Evolutionary conservation across 345 rosid species (phyloP).

Genomic region (Lumnitzera racemosa): DNA sequence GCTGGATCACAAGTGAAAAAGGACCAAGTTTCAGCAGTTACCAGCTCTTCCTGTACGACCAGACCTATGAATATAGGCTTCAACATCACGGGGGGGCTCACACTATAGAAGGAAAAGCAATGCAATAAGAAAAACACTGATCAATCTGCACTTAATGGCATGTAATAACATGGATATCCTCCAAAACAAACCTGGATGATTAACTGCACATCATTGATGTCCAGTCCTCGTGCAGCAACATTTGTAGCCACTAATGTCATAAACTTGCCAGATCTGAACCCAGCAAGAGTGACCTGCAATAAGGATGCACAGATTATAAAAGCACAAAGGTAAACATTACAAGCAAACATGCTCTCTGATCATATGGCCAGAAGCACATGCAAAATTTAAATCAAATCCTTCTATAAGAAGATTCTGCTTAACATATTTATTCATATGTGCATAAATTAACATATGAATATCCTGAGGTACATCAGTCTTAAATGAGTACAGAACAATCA

Average conservation of each 20-base stretch:
- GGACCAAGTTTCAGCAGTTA: slow-evolving; percentile 11
- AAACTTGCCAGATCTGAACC: slow-evolving; percentile 88
- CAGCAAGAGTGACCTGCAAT: slow-evolving; percentile 75
- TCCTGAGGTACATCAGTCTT: too few species aligned
- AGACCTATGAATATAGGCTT: slow-evolving; percentile 95
- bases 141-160: neutral
- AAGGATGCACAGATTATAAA: slow-evolving; percentile 8
- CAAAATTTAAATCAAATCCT: too few species aligned
- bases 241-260: slow-evolving; percentile 86
- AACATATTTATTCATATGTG: too few species aligned
- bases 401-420: too few species aligned
- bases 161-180: neutral
- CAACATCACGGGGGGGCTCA: slow-evolving; percentile 97
- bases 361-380: neutral
- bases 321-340: neutral
- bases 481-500: too few species aligned
- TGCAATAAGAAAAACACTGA: slow-evolving; percentile 2
- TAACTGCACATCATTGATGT: slow-evolving; percentile 90
- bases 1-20: too few species aligned
- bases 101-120: slow-evolving; percentile 38
- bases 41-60: slow-evolving; percentile 99
- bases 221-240: slow-evolving; percentile 97
- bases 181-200: slow-evolving; percentile 70
- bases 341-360: neutral
- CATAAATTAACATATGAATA: too few species aligned